Evolutionary conservation across 352 stramenopile species (phyloP), one percentile per base, ranked within the genome.

Genomic region (Poterioochromonas sp.): DNA sequence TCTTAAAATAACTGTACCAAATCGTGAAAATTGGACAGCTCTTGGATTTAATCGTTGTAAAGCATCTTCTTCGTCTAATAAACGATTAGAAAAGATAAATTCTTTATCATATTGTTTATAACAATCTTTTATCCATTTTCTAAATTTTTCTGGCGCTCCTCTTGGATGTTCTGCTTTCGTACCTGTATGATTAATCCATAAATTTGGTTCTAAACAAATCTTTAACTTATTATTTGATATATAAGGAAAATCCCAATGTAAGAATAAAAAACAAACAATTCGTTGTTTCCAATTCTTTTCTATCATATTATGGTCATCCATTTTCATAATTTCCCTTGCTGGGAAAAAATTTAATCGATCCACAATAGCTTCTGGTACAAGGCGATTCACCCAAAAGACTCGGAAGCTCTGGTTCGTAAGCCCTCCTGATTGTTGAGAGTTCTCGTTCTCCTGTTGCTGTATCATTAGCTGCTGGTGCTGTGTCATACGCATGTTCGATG

Each of bases 171-270:
- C 18, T 51, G 5, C 5, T 51, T 20, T 18, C 18, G 43, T 20
- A 51, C 5, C 18, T 5, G 43, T 20, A 51, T 51, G 18, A 51
- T 20, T 51, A 51, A 51, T 51, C 43, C 5, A 5, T 5, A 51
- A 20, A 18, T 51, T 51, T 5, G 18, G 18, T 51, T 20, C 18
- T 51, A 51, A 20, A 51, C 18, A 26, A 35, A 74, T 51, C 15
- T 54, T 51, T 20, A 74, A 37, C 29, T 74, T 74, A n/a, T 78
- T 78, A 54, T 78, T 78, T 2, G 71, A 63, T 5, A 71, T 68
- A 35, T 51, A 18, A 15, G 15, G 5, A 41, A 78, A 78, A 22
- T 15, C 49, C 53, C 37, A 78, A 54, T 78, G 40, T 12, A 78
- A 64, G 29, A 78, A 78, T 35, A 78, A 37, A 71, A 71, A 78